Conservation (phyloP, 208 protist species). For the Leishmania gerbilli region DNA sequence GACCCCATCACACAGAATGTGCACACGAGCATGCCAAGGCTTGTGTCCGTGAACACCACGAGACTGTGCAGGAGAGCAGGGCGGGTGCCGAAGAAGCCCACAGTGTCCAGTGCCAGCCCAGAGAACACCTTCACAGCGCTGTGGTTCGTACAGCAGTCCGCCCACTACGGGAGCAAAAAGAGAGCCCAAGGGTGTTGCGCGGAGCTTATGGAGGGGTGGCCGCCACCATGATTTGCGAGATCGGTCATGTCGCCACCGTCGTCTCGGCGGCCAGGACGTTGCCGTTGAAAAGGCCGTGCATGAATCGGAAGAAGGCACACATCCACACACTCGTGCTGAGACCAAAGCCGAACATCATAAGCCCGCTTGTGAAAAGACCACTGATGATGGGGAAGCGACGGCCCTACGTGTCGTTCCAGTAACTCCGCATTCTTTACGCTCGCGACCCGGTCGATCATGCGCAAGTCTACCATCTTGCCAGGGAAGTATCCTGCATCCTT, state of each 20-base stretch:
- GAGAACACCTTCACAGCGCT: too few species aligned
- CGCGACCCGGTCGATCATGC: constrained; percentile 64
- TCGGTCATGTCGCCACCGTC: constrained; percentile 76
- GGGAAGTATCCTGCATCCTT: constrained; percentile 66
- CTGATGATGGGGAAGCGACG: constrained; percentile 50
- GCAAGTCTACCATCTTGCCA: constrained; percentile 46
- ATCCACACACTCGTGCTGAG: constrained; percentile 53
- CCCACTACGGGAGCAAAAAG: too few species aligned
- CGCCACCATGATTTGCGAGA: neutral
- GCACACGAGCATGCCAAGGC: constrained; percentile 50
- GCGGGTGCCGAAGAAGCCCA: too few species aligned
- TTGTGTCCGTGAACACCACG: too few species aligned
- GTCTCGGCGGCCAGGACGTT: constrained; percentile 77
- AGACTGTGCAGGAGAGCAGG: too few species aligned
- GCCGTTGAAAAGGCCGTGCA: constrained; percentile 78
- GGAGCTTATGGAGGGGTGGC: too few species aligned
- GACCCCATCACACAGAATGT: constrained; percentile 16
- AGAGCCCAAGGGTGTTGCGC: too few species aligned
- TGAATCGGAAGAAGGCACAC: constrained; percentile 58
- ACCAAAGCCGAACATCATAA: constrained; percentile 71
- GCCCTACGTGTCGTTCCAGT: constrained; percentile 55
- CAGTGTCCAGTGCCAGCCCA: too few species aligned
- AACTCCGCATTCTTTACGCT: too few species aligned
- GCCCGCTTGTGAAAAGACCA: constrained; percentile 55
- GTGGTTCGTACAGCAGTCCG: too few species aligned